Evolutionary conservation across 495 filamentous ascomycete genomes (phyloP).

Genomic region (Trichocladium antarcticum): DNA sequence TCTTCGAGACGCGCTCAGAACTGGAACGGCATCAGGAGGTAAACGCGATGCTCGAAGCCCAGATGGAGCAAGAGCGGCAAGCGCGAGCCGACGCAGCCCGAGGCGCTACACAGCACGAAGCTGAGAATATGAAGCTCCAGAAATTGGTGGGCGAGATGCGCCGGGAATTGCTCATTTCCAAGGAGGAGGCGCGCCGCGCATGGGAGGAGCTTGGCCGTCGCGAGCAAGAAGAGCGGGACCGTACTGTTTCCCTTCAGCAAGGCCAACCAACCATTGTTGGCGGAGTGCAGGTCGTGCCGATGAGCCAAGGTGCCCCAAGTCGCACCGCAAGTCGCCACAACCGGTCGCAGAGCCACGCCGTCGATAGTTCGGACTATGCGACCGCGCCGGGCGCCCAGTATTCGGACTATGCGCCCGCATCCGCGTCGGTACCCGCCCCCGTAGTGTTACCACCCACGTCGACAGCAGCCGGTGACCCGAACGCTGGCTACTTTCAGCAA

Average conservation of each 20-base stretch:
- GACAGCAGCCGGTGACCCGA: slow-evolving; percentile 13
- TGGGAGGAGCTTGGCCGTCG: slow-evolving; percentile 95
- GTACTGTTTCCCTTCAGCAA: slow-evolving; percentile 70
- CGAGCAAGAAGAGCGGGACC: slow-evolving; percentile 90
- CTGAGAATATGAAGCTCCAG: slow-evolving; percentile 56
- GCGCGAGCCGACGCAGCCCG: slow-evolving; percentile 53
- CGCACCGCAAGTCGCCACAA: slow-evolving; percentile 47
- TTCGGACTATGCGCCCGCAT: slow-evolving; percentile 22
- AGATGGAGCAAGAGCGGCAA: slow-evolving; percentile 61
- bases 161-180: slow-evolving; percentile 84
- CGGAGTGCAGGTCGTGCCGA: slow-evolving; percentile 93
- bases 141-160: slow-evolving; percentile 74
- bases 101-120: slow-evolving; percentile 51
- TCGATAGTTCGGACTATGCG: slow-evolving; percentile 30
- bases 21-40: slow-evolving; percentile 76
- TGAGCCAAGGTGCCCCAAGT: slow-evolving; percentile 64
- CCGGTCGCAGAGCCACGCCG: slow-evolving; percentile 29
- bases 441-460: slow-evolving; percentile 19
- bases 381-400: slow-evolving; percentile 26
- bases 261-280: slow-evolving; percentile 85
- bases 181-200: slow-evolving; percentile 87
- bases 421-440: slow-evolving; percentile 16
- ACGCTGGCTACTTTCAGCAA: slow-evolving; percentile 22
- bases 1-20: slow-evolving; percentile 84
- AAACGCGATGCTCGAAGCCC: slow-evolving; percentile 66